Conservation (phyloP, 2,329 filamentous ascomycete species). For the Chaetomiaceae sp. region DNA sequence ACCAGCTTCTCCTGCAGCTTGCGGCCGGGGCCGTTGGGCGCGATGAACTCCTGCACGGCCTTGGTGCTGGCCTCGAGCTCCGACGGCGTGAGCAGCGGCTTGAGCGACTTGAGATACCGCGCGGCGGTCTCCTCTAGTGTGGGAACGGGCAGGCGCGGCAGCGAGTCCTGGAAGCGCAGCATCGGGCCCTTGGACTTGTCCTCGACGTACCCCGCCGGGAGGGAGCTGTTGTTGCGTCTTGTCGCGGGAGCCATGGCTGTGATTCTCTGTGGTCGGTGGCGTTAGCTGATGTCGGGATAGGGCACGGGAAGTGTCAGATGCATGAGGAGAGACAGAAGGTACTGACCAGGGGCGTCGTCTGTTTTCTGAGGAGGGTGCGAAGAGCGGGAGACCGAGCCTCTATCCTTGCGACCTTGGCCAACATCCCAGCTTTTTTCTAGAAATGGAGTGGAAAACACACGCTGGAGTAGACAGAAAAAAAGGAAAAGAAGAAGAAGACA, state of each 20-base stretch:
- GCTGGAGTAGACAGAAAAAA: background rate
- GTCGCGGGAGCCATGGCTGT: conserved; percentile 49
- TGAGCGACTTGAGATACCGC: conserved; percentile 75
- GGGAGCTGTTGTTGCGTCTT: conserved; percentile 54
- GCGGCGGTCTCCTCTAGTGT: conserved; percentile 76
- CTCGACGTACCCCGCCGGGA: conserved; percentile 67
- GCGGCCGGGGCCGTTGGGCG: conserved; percentile 77
- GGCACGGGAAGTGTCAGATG: background rate
- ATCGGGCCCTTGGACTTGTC: conserved; percentile 74
- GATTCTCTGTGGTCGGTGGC: conserved; percentile 26
- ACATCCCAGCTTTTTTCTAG: conserved; percentile 31
- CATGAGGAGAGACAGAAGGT: background rate
- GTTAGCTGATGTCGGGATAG: conserved; percentile 12
- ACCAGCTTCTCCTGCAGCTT: conserved; percentile 84
- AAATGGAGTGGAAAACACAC: conserved; percentile 6
- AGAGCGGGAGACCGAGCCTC: conserved; percentile 35
- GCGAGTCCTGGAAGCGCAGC: conserved; percentile 82
- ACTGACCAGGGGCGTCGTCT: conserved; percentile 29
- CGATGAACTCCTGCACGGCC: conserved; percentile 83
- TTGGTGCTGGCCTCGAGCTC: conserved; percentile 72
- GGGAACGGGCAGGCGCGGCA: conserved; percentile 73
- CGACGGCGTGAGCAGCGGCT: conserved; percentile 63
- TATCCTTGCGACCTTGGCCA: conserved; percentile 34
- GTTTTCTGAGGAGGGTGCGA: conserved; percentile 27
- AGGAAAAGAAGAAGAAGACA: background rate